These are phyloP conservation scores for Xanthoceras sorbifolium DNA, from an alignment of 345 rosid genomes.

Conservation along the genomic window DNA sequence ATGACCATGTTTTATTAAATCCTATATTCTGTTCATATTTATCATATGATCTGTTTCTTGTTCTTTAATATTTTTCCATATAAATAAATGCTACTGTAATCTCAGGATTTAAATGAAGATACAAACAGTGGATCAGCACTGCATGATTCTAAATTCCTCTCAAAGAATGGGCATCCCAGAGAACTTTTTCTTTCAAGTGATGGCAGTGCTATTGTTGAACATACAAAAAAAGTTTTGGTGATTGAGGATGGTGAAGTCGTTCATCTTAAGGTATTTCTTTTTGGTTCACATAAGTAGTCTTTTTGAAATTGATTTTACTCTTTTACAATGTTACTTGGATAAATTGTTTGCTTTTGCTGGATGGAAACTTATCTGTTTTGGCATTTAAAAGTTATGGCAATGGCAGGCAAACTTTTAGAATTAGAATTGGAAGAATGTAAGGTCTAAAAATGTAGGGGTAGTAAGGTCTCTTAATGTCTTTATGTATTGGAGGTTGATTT, in stretches of 20 bases:
- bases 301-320: not conserved
- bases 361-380: not conserved
- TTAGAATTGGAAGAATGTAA: not conserved
- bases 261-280: constrained; percentile 65
- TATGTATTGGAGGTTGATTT: not conserved
- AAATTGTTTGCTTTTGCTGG: not conserved
- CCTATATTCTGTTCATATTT: not conserved
- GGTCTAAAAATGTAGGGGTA: not conserved
- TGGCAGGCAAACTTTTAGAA: not conserved
- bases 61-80: not conserved
- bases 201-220: constrained; percentile 88
- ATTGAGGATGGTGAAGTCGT: constrained; percentile 94
- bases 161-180: constrained; percentile 66
- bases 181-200: constrained; percentile 89
- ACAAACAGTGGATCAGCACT: constrained; percentile 47
- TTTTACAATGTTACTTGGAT: not conserved
- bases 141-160: constrained; percentile 63
- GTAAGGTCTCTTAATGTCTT: not conserved
- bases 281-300: not conserved
- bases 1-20: not conserved
- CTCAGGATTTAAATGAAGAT: constrained; percentile 63
- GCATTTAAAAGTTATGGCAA: not conserved
- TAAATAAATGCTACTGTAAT: not conserved
- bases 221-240: constrained; percentile 82
- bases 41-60: not conserved